Percentiles rank a stretch among this genome's conserved stretches.
Evolutionary conservation across 768 basidiomycete genomes (phyloP).

Genomic region (Rhodotorula paludigena): DNA sequence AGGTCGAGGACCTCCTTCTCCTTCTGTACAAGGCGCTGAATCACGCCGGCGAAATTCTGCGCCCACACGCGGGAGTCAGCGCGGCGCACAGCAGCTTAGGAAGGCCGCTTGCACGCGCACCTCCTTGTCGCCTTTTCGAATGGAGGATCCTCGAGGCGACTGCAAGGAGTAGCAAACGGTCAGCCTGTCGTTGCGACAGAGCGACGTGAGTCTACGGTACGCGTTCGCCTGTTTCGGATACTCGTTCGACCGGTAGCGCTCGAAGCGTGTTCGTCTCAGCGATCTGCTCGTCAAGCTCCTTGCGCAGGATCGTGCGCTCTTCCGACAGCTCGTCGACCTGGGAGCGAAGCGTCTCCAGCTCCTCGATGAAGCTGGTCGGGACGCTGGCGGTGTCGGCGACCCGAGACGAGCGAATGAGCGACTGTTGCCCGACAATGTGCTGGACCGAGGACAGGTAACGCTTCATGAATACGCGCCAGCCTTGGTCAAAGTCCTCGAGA

Average conservation of each 20-base stretch:
- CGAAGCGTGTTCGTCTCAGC: conserved; percentile 65
- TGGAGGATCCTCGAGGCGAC: conserved; percentile 42
- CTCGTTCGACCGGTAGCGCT: conserved; percentile 51
- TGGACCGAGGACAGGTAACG: conserved; percentile 60
- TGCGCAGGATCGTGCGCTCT: conserved; percentile 57
- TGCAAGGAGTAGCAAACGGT: too few relatives aligned
- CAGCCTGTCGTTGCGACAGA: too few relatives aligned
- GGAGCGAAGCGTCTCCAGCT: conserved; percentile 58
- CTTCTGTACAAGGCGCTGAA: conserved; percentile 74
- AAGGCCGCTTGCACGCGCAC: conserved; percentile 47
- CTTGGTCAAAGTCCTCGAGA: conserved; percentile 62
- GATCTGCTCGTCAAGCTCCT: conserved; percentile 60
- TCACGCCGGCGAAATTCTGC: conserved; percentile 65
- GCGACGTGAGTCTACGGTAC: too few relatives aligned
- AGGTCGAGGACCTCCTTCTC: conserved; percentile 77
- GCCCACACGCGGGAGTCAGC: not conserved
- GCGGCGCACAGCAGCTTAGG: not conserved
- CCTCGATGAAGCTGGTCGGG: conserved; percentile 53
- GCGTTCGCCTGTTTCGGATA: not conserved
- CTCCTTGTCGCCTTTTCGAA: conserved; percentile 58
- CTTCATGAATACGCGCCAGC: conserved; percentile 62
- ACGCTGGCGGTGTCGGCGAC: conserved; percentile 49
- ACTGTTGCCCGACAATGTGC: conserved; percentile 61
- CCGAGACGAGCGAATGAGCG: conserved; percentile 55
- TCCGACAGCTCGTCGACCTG: conserved; percentile 62